Evolutionary conservation across 2,329 filamentous ascomycete genomes (phyloP), one percentile per base, ranked within the genome.

Genomic region (Cytospora chrysosperma): DNA sequence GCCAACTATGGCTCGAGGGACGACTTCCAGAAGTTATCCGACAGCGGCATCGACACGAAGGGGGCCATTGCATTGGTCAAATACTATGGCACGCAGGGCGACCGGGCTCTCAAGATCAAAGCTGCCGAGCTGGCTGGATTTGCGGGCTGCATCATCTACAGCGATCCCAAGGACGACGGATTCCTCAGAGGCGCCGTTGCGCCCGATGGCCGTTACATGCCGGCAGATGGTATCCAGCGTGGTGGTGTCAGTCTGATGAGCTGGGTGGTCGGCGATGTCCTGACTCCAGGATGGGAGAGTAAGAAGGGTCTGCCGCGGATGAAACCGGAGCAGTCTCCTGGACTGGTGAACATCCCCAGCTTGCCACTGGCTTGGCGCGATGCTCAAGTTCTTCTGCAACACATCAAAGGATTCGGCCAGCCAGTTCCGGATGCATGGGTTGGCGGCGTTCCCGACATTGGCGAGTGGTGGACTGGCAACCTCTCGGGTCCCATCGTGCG

Each of bases 311-410:
- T 85, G 50, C 84, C 88, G 51, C 85, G 92, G 56, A 81, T 95
- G 70, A 81, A 85, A 56, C 84, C 87, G 24, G 85, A 89, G 26
- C 85, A 94, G 56, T 90, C 89, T 53, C 78, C 85, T 2, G 93
- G 88, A 0, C 80, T 99, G 17, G 85, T 88, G 27, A 85, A 89
- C 58, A 98, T 98, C 52, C 95, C 95, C 0, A 97, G 93, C 74
- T 78, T 99, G 55, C 95, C 95, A 1, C 80, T 99, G 24, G 85
- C 94, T 7, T 97, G 92, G 92, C 85, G 90, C 68, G 92, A 98
- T 75, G 94, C 95, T 0, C 87, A 95, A 72, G 82, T 86, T 26
- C 79, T 99, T 15, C 81, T 99, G 17, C 84, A 92, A 70, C 84
- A 87, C 1, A 81, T 99, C 17, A 82, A 91, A 69, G 92, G 92